Conservation (phyloP, 106 monocot species). For the Cymbidium sinense region DNA sequence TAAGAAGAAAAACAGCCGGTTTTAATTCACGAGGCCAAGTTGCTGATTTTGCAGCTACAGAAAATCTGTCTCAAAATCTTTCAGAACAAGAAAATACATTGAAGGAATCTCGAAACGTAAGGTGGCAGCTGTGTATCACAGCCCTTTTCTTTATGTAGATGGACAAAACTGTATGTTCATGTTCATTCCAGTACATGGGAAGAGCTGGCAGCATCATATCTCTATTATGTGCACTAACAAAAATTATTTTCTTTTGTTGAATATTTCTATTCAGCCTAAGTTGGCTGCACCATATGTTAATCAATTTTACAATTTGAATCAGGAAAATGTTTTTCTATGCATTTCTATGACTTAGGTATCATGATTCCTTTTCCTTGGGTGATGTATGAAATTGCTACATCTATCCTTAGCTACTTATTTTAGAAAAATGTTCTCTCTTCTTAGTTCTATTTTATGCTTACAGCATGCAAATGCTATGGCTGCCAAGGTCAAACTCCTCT, state of each 20-base stretch:
- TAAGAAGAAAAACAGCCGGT: slow-evolving; percentile 58
- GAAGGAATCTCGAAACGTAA: slow-evolving; percentile 86
- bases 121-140: slow-evolving; percentile 46
- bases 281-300: too few relatives aligned
- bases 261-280: too few relatives aligned
- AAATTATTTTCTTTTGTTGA: background rate
- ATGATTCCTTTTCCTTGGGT: background rate
- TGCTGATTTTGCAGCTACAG: slow-evolving; percentile 3
- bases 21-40: slow-evolving; percentile 13
- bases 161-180: too few relatives aligned
- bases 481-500: slow-evolving; percentile 90
- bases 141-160: too few relatives aligned
- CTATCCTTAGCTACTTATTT: background rate
- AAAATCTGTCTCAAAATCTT: slow-evolving; percentile 14
- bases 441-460: background rate
- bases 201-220: background rate
- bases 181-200: background rate
- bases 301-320: background rate
- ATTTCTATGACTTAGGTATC: background rate
- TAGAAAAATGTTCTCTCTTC: background rate
- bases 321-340: background rate
- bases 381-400: background rate
- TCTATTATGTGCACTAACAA: background rate
- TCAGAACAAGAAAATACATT: slow-evolving; percentile 55
- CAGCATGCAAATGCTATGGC: slow-evolving; percentile 99